Evolutionary conservation across 2,329 filamentous ascomycete species (phyloP).

Genomic region (Calonectria honghensis): DNA sequence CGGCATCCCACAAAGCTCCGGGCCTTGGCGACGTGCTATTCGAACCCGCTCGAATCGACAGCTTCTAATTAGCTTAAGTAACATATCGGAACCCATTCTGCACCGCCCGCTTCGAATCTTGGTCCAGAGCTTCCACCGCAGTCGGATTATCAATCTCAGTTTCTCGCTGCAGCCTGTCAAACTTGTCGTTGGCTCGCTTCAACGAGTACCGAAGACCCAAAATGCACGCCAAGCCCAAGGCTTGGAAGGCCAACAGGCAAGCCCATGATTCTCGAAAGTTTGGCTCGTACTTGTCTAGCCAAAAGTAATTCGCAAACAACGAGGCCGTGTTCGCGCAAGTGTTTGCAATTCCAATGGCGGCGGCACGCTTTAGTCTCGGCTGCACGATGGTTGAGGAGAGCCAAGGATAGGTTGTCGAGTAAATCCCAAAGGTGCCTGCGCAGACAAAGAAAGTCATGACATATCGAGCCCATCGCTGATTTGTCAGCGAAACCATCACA

Average conservation of each 20-base stretch:
- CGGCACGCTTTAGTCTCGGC: constrained; percentile 3
- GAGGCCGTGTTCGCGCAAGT: constrained; percentile 6
- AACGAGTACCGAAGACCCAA: not conserved
- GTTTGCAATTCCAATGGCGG: not conserved
- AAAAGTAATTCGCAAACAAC: constrained; percentile 12
- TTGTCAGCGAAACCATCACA: not conserved
- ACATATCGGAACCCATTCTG: not conserved
- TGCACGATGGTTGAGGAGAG: constrained; percentile 5
- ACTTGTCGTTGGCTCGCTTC: not conserved
- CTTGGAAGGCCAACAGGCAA: not conserved
- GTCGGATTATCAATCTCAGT: not conserved
- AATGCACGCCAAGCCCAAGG: not conserved
- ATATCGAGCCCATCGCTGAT: constrained; percentile 7
- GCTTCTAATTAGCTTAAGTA: not conserved
- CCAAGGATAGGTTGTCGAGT: constrained; percentile 17
- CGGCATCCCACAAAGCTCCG: not conserved
- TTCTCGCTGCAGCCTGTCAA: not conserved
- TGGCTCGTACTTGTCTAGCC: constrained; percentile 12
- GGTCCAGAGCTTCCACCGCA: not conserved
- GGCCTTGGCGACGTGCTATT: not conserved
- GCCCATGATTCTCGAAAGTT: constrained; percentile 13
- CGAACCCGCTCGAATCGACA: not conserved
- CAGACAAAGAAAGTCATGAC: constrained; percentile 12
- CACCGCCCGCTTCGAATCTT: not conserved
- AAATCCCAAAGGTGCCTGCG: constrained; percentile 5